Conservation (phyloP, 129 eudicot species). For the Flaveria bidentis region DNA sequence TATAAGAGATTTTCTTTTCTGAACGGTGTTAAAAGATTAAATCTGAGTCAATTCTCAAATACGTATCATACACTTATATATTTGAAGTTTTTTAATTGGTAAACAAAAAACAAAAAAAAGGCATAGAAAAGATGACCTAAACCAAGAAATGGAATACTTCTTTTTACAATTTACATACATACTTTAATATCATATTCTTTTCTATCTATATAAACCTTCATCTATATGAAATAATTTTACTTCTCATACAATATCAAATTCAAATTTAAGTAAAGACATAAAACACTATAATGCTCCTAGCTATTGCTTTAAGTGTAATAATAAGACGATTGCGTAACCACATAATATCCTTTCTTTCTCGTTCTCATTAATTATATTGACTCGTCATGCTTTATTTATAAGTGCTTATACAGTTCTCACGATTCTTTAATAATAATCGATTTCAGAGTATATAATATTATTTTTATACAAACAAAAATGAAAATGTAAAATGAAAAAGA, state of each 20-base stretch:
- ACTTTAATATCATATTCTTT: background rate
- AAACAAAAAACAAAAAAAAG: constrained; percentile 20
- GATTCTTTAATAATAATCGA: too few species aligned
- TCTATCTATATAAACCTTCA: background rate
- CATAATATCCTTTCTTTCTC: background rate
- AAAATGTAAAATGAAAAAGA: background rate
- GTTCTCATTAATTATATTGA: too few species aligned
- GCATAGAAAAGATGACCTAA: background rate
- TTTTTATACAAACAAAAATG: background rate
- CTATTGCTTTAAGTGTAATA: background rate
- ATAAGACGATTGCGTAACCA: background rate
- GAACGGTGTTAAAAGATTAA: too few species aligned
- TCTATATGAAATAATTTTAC: too few species aligned
- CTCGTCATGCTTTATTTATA: too few species aligned
- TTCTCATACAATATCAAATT: too few species aligned
- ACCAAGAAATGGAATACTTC: background rate
- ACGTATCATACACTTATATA: too few species aligned
- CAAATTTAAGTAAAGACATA: background rate
- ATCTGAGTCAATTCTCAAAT: background rate
- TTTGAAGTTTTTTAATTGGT: constrained; percentile 15
- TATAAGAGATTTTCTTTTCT: too few species aligned
- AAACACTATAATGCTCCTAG: too few species aligned
- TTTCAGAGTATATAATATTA: background rate
- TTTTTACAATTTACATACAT: background rate
- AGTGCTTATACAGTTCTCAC: background rate